Evolutionary conservation across 2,329 filamentous ascomycete species (phyloP).

Genomic region (Alternaria sp.): DNA sequence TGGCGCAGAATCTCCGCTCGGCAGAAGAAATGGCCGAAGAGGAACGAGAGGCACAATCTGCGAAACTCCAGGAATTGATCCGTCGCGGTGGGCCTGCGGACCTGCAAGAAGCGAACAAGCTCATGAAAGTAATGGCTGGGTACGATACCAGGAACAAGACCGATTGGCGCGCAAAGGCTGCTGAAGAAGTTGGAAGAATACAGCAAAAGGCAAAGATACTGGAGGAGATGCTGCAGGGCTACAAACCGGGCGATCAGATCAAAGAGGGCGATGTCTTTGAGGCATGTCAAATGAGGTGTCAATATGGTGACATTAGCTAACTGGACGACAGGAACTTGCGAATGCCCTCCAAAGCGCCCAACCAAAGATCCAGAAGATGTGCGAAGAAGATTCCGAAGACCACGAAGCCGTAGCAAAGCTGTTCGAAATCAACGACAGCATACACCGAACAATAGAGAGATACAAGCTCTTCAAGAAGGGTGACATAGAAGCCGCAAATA

Average conservation of each 20-base stretch:
- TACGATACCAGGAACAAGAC: slow-evolving; percentile 96
- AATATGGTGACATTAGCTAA: slow-evolving; percentile 25
- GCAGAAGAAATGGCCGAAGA: slow-evolving; percentile 99
- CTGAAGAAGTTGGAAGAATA: slow-evolving; percentile 92
- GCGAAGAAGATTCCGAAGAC: slow-evolving; percentile 97
- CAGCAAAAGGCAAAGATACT: slow-evolving; percentile 93
- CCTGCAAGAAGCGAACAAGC: slow-evolving; percentile 92
- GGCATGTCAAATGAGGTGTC: slow-evolving; percentile 53
- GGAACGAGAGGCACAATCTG: slow-evolving; percentile 91
- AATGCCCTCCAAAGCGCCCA: slow-evolving; percentile 90
- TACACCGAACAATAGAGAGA: slow-evolving; percentile 93
- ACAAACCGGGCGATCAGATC: slow-evolving; percentile 82
- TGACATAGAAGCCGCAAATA: slow-evolving; percentile 82
- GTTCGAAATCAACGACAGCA: slow-evolving; percentile 98
- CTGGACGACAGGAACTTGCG: slow-evolving; percentile 75
- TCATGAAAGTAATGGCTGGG: slow-evolving; percentile 99
- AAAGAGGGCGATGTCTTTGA: slow-evolving; percentile 74
- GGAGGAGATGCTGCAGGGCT: slow-evolving; percentile 89
- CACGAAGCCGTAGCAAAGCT: slow-evolving; percentile 94
- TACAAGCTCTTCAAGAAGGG: slow-evolving; percentile 98
- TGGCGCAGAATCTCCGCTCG: slow-evolving; percentile 83
- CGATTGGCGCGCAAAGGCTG: slow-evolving; percentile 96
- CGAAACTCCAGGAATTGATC: slow-evolving; percentile 98
- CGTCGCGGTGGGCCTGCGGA: slow-evolving; percentile 90
- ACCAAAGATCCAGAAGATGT: slow-evolving; percentile 99